phyloP scores from a whole-genome alignment of 306 rosid genomes.

The Vigna mungo region DNA sequence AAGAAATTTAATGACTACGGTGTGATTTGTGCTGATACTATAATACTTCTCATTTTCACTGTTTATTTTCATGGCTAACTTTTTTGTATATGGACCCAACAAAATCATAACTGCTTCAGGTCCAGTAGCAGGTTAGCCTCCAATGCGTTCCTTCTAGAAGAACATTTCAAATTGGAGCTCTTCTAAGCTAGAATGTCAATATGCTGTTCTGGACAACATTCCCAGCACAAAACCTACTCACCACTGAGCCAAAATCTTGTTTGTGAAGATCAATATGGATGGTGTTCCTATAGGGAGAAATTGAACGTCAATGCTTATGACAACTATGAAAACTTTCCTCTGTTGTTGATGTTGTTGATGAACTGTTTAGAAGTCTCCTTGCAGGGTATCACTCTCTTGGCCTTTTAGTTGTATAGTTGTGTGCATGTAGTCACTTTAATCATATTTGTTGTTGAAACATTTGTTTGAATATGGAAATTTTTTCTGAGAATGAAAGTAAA shows the following conservation, averaged over 20 bases:
- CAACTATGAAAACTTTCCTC: conserved; percentile 78
- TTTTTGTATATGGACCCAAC: conserved; percentile 24
- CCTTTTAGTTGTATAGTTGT: conserved; percentile 13
- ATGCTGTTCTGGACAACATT: conserved; percentile 49
- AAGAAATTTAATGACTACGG: not conserved
- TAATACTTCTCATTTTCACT: conserved; percentile 3
- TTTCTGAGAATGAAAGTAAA: not conserved
- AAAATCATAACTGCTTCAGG: conserved; percentile 74
- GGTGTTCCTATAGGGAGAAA: conserved; percentile 95
- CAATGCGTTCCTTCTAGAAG: no score
- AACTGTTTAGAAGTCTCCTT: conserved; percentile 81
- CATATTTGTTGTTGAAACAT: conserved; percentile 10
- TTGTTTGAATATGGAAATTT: no score
- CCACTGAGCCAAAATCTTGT: conserved; percentile 55
- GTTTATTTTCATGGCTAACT: conserved; percentile 40
- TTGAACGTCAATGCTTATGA: conserved; percentile 78
- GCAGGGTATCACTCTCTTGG: conserved; percentile 53
- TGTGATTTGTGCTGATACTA: not conserved
- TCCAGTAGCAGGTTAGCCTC: conserved; percentile 83
- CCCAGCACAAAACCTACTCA: conserved; percentile 42
- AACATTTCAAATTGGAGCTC: no score
- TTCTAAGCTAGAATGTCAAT: conserved; percentile 53
- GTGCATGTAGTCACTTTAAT: conserved; percentile 19
- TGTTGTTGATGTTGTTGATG: conserved; percentile 57
- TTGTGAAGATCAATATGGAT: conserved; percentile 96